Base-by-base conservation (phyloP, 305 asterid species). In the Fraxinus latifolia region DNA sequence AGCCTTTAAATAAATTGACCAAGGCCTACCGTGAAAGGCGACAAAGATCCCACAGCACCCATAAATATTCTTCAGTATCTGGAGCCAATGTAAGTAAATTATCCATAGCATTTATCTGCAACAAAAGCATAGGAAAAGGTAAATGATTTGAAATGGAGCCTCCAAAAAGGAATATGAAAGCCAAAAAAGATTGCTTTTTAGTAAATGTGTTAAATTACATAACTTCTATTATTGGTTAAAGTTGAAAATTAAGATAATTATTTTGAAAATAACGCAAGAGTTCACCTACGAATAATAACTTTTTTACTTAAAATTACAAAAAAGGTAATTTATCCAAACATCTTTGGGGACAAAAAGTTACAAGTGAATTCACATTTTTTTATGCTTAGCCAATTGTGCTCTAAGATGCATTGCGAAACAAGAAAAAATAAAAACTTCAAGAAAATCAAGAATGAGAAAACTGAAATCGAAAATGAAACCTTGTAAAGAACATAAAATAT, bases 31-130 rank as follows among this genome's bases (percentile, higher is more conserved):
- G 91, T 79, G 98, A 89, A 85, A 94, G 92, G 80, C 98, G 91
- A 84, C 99, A 93, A 19, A 96, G 92, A 84, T 96, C 97, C 99
- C 99, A 94, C 81, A 96, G 89, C 84, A 88, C 92, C 99, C 99
- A 94, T 82, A 94, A 82, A 86, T 92, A 91, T 80, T 94, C 99
- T 89, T 96, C 98, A 73, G 96, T 91, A 80, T 89, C 85, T 55
- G 97, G 95, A 78, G 89, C 82, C 84, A 91, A 86, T 81, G 90
- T 85, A 82, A 87, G 83, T 82, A 94, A 89, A 84, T 90, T 90
- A 84, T 91, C 97, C 65, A 94, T 82, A 77, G 97, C 93, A 80
- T 87, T 87, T 75, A 94, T 84, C 99, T 95, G 92, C 88, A 79
- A 25, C 27, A 85, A 65, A 53, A 47, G 74, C 85, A 86, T 17